Evolutionary conservation across 2,329 filamentous ascomycete genomes (phyloP), one percentile per base, ranked within the genome.

Genomic region (Tolypocladium ovalisporum): DNA sequence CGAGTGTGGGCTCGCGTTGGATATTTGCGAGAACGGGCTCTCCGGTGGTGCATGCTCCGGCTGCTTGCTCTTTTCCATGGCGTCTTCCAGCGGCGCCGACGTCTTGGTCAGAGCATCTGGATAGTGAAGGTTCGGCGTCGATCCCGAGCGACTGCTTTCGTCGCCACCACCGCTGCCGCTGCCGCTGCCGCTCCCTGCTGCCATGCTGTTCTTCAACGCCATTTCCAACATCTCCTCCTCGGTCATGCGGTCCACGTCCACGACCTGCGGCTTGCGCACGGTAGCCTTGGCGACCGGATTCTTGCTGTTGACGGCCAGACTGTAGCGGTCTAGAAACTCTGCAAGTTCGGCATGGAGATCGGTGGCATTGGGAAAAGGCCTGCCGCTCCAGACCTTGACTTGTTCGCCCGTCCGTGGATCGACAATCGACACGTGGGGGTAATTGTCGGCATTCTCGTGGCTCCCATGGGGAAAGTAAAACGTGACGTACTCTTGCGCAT

Each of bases 141-240:
- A 72, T 17, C 69, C 67, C 13, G 70, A 69, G 12, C 69, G 65
- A 65, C 68, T 61, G 66, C 69, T 68, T 47, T 60, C 32, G 9
- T 34, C 62, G 39, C 63, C 63, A 44, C 62, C 63, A 13, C 44
- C 44, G 27, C 44, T 19, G 62, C 63, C 29, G 27, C 64, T 68
- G 1, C 79, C 82, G 17, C 22, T 49, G 44, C 15, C 47, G 29
- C 47, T 19, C 13, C 47, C 47, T 52, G 47, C 19, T 3, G 84
- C 86, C 52, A 97, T 75, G 68, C 92, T 97, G 74, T 95, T 94
- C 70, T 92, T 85, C 68, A 99, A 72, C 0, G 94, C 94, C 82
- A 97, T 86, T 71, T 97, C 88, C 64, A 99, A 76, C 91, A 96
- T 96, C 74, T 99, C 92, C 54, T 97, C 92, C 69, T 99, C 94